phyloP scores from a whole-genome alignment of 208 protist genomes.

The Leishmania major region DNA sequence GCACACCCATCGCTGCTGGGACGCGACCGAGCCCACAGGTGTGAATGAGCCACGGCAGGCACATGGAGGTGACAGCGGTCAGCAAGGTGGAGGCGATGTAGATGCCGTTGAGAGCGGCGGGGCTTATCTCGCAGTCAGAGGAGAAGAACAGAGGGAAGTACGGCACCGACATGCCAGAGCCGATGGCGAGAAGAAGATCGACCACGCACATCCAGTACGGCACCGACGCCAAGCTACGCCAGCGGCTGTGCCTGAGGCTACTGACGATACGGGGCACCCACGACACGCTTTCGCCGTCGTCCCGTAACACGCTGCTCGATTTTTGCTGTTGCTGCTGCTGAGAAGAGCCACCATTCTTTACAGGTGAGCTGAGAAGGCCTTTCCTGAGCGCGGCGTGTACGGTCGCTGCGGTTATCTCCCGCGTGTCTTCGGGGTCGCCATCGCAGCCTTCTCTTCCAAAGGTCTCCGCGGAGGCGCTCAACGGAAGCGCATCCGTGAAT shows the following conservation, averaged over 20 bases:
- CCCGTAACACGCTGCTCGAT: no score
- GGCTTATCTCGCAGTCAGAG: constrained; percentile 20
- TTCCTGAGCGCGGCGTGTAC: not conserved
- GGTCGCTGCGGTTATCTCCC: not conserved
- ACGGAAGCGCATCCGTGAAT: not conserved
- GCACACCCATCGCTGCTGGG: constrained; percentile 37
- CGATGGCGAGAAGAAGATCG: constrained; percentile 52
- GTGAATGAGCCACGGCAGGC: constrained; percentile 26
- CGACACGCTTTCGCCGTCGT: not conserved
- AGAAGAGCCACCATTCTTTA: not conserved
- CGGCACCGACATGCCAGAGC: constrained; percentile 57
- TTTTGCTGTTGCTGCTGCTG: not conserved
- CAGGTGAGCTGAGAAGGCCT: not conserved
- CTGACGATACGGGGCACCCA: no score
- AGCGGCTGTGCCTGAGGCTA: not conserved
- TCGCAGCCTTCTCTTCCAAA: not conserved
- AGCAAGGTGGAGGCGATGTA: constrained; percentile 38
- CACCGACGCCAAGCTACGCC: constrained; percentile 21
- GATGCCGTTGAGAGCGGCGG: constrained; percentile 33
- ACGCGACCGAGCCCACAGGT: constrained; percentile 26
- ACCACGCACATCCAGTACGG: constrained; percentile 56
- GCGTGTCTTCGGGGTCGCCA: not conserved
- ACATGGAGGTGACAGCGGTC: constrained; percentile 30
- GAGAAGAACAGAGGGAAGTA: constrained; percentile 58
- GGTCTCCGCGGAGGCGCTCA: not conserved